Percentiles rank a stretch among this genome's conserved stretches.
These are phyloP conservation scores for Agrocybe chaxingu DNA, from an alignment of 768 basidiomycete species.

Conservation along the genomic window DNA sequence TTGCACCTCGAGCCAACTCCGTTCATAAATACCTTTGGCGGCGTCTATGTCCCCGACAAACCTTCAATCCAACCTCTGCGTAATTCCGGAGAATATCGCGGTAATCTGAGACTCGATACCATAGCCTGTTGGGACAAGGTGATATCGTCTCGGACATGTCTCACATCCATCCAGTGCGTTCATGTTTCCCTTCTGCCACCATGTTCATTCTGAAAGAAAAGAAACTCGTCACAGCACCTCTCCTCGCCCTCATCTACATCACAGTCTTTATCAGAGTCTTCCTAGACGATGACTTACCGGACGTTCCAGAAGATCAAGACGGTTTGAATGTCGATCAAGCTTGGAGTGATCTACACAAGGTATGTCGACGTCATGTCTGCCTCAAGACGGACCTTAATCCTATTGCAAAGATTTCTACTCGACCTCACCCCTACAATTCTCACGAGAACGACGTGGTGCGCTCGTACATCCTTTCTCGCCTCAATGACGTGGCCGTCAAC, in stretches of 20 bases:
- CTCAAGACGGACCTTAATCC: not conserved
- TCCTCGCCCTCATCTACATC: not conserved
- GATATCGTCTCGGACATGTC: no score
- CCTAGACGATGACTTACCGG: constrained; percentile 5
- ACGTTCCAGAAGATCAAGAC: constrained; percentile 5
- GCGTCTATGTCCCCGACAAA: no score
- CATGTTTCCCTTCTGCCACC: no score
- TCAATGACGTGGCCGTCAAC: constrained; percentile 7
- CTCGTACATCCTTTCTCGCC: constrained; percentile 11
- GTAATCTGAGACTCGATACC: no score
- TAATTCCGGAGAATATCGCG: no score
- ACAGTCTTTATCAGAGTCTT: constrained; percentile 4
- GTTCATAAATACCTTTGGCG: no score
- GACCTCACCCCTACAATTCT: constrained; percentile 14
- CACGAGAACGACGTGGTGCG: constrained; percentile 14
- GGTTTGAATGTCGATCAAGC: constrained; percentile 12
- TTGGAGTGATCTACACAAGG: constrained; percentile 12
- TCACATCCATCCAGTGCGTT: no score
- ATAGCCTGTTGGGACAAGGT: no score
- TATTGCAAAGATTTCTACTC: constrained; percentile 9
- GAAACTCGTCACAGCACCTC: no score
- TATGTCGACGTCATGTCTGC: not conserved
- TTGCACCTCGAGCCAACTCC: no score
- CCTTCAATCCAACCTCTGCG: no score
- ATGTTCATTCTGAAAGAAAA: no score